Base-by-base conservation (phyloP, 1,284 basidiomycete genomes). In the Marasmius fiardii region DNA sequence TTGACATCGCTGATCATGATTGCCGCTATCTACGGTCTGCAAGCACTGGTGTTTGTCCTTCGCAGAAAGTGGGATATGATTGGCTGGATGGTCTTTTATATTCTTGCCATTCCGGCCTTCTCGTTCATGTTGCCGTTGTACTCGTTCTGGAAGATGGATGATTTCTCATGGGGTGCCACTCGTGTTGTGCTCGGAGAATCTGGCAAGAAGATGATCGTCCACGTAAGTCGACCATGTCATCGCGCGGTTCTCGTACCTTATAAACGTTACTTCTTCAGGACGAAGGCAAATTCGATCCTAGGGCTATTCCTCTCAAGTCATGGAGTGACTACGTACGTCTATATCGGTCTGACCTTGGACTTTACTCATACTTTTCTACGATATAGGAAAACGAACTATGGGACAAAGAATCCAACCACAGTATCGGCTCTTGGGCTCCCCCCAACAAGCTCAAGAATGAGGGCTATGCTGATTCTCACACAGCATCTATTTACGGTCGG, bases 101-200 rank as follows among this genome's bases (percentile, higher is more conserved):
- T 98, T 68, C 70, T 94, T 20, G 95, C 93, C 52, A 93, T 96
- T 61, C 93, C 93, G 3, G 83, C 84, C 50, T 95, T 94, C 78
- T 95, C 95, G 20, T 89, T 99, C 76, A 82, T 95, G 73, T 81
- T 98, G 39, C 96, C 95, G 0, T 74, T 98, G 20, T 98, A 98
- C 72, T 96, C 96, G 1, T 98, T 98, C 87, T 99, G 95, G 96
- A 86, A 82, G 63, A 98, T 98, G 95, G 96, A 98, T 73, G 94
- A 97, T 74, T 98, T 98, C 83, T 95, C 93, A 3, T 97, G 94
- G 97, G 97, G 97, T 83, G 82, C 83, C 48, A 97, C 95, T 20
- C 92, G 92, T 85, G 71, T 95, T 60, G 95, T 99, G 33, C 76
- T 97, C 63, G 96, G 95, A 63, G 96, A 99, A 73, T 83, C 88